phyloP scores from a whole-genome alignment of 129 eudicot species.

The Lactuca saligna region DNA sequence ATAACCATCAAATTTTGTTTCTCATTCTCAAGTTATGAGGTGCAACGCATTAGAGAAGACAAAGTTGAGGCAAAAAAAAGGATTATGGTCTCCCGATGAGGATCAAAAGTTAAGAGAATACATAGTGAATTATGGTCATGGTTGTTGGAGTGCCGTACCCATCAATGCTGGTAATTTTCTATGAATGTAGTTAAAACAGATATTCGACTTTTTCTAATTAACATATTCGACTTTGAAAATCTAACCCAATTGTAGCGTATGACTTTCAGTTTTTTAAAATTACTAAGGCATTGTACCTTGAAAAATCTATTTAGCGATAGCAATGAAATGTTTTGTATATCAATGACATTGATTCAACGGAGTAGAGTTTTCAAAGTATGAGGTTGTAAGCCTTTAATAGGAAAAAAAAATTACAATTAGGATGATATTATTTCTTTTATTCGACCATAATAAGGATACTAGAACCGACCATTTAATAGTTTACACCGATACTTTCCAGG shows the following conservation, averaged over 20 bases:
- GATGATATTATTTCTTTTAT: neutral
- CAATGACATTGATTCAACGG: neutral
- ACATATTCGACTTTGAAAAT: neutral
- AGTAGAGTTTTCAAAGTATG: neutral
- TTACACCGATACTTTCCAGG: constrained; percentile 42
- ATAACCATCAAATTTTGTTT: constrained; percentile 23
- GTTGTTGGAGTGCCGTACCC: constrained; percentile 83
- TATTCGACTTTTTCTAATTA: neutral
- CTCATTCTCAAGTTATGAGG: constrained; percentile 37
- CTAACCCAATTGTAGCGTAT: no score
- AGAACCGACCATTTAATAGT: neutral
- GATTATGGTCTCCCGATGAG: constrained; percentile 95
- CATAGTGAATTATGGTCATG: constrained; percentile 71
- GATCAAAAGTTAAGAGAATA: constrained; percentile 71
- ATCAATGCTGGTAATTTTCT: constrained; percentile 60
- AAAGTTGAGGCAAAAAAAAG: constrained; percentile 62
- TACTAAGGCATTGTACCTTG: no score
- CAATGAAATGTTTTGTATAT: neutral
- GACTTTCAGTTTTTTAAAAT: no score
- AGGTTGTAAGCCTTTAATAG: no score
- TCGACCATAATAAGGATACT: neutral
- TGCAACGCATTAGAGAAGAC: constrained; percentile 48
- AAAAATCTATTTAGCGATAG: no score
- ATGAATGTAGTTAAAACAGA: neutral
- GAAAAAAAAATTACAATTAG: neutral